Conservation (phyloP, 2,329 filamentous ascomycete genomes). For the Metarhizium robertsii region DNA sequence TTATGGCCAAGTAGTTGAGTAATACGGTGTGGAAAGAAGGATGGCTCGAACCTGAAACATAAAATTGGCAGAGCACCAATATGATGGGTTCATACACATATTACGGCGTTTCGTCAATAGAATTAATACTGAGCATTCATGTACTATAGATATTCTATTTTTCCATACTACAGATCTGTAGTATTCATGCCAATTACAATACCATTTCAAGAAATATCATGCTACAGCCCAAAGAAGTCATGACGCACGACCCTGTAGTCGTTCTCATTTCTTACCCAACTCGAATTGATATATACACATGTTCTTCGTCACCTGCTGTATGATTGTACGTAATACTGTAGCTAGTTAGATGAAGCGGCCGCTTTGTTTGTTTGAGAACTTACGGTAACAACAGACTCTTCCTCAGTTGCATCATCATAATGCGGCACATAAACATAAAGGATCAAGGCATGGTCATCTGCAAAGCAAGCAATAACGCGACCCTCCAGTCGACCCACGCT, state of each 20-base stretch:
- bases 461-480: slow-evolving; percentile 86
- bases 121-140: slow-evolving; percentile 2
- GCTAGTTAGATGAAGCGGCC: slow-evolving; percentile 12
- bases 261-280: not conserved
- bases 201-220: not conserved
- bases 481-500: slow-evolving; percentile 85
- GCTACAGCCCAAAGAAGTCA: not conserved
- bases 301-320: slow-evolving; percentile 22
- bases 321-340: slow-evolving; percentile 34
- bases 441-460: slow-evolving; percentile 69
- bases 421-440: slow-evolving; percentile 73
- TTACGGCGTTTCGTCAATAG: slow-evolving; percentile 3
- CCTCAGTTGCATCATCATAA: slow-evolving; percentile 54
- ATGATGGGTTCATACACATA: not conserved
- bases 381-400: slow-evolving; percentile 70
- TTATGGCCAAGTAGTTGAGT: slow-evolving; percentile 63
- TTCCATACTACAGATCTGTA: not conserved
- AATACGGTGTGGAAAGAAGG: not conserved
- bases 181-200: not conserved
- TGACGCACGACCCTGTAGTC: not conserved
- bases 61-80: not conserved
- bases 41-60: not conserved
- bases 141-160: slow-evolving; percentile 2
- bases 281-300: not conserved
- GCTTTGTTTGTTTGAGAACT: slow-evolving; percentile 17